Conservation (phyloP, 2,329 filamentous ascomycete species). For the Aureobasidium subglaciale region DNA sequence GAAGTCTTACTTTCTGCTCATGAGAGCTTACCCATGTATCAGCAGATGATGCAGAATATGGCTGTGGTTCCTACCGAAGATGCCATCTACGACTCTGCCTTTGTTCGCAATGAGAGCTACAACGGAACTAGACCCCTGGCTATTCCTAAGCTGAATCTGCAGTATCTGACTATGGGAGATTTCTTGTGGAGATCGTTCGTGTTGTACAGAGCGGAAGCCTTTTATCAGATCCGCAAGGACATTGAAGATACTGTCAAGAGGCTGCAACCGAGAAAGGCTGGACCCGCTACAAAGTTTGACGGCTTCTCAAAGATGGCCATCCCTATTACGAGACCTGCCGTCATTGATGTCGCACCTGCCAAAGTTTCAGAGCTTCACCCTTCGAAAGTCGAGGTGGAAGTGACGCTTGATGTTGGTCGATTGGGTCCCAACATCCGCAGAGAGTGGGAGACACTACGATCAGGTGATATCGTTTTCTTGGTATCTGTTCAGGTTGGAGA, state of each 20-base stretch:
- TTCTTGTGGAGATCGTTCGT: slow-evolving; percentile 95
- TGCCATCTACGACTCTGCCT: slow-evolving; percentile 68
- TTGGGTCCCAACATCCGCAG: slow-evolving; percentile 67
- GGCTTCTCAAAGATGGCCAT: slow-evolving; percentile 91
- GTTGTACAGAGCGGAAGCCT: slow-evolving; percentile 81
- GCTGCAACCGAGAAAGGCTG: slow-evolving; percentile 62
- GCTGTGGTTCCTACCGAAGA: slow-evolving; percentile 78
- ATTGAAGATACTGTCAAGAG: slow-evolving; percentile 76
- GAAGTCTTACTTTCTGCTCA: slow-evolving; percentile 70
- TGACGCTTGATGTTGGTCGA: slow-evolving; percentile 73
- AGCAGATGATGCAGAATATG: slow-evolving; percentile 66
- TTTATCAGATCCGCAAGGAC: slow-evolving; percentile 89
- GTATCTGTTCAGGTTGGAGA: slow-evolving; percentile 63
- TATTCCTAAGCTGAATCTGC: slow-evolving; percentile 88
- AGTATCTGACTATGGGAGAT: slow-evolving; percentile 90
- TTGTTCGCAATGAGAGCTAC: slow-evolving; percentile 77
- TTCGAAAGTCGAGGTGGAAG: slow-evolving; percentile 78
- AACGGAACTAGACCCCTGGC: slow-evolving; percentile 81
- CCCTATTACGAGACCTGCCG: slow-evolving; percentile 74
- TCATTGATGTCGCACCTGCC: slow-evolving; percentile 77
- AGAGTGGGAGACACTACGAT: slow-evolving; percentile 84
- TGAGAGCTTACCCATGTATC: slow-evolving; percentile 73
- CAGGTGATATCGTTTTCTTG: slow-evolving; percentile 85
- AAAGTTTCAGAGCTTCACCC: slow-evolving; percentile 76
- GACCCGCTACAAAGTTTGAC: slow-evolving; percentile 62